phyloP scores from a whole-genome alignment of 495 filamentous ascomycete species.

The Hypoxylon fragiforme region DNA sequence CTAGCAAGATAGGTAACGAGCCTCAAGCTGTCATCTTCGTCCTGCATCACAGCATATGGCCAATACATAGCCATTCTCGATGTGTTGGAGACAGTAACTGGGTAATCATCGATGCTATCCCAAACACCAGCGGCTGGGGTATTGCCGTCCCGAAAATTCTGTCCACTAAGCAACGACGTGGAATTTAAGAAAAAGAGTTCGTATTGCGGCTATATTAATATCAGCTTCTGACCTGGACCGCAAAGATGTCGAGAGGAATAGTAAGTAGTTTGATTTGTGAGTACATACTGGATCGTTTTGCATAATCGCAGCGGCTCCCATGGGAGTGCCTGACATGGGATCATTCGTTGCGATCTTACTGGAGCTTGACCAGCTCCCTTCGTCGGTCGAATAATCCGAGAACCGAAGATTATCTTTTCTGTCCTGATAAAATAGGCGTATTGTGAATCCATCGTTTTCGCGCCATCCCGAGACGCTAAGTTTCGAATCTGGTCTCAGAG shows the following conservation, averaged over 20 bases:
- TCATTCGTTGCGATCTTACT: neutral
- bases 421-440: slow-evolving; percentile 6
- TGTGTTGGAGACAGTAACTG: neutral
- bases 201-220: neutral
- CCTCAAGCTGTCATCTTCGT: neutral
- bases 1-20: slow-evolving; percentile 1
- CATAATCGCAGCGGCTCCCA: neutral
- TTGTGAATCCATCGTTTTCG: neutral
- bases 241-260: too few species aligned
- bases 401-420: slow-evolving; percentile 2
- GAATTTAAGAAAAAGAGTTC: slow-evolving; percentile 4
- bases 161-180: neutral
- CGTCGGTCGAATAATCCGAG: slow-evolving; percentile 9
- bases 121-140: neutral
- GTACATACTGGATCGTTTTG: neutral
- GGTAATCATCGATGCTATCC: neutral
- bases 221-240: neutral
- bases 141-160: slow-evolving; percentile 4
- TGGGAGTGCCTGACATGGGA: neutral
- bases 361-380: slow-evolving; percentile 7
- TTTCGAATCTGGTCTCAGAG: slow-evolving; percentile 2
- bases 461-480: slow-evolving; percentile 5
- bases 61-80: slow-evolving; percentile 5
- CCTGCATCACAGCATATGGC: slow-evolving; percentile 5
- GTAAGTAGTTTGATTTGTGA: too few species aligned